These are phyloP conservation scores for Vitis labrusca DNA, from an alignment of 164 flowering plant species.

Conservation along the genomic window DNA sequence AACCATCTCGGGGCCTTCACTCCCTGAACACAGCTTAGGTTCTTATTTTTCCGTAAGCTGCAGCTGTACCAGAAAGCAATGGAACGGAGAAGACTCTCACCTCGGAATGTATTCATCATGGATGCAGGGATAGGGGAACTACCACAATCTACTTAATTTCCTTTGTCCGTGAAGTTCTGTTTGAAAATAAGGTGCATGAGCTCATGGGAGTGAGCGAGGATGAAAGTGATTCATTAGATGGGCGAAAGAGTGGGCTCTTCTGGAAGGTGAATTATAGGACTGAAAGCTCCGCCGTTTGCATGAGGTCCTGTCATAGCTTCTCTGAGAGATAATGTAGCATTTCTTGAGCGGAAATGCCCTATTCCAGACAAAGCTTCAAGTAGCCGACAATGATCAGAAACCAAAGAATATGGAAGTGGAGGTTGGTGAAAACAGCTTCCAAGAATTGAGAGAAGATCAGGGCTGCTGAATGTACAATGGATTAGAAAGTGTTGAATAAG, in stretches of 20 bases:
- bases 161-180: conserved; percentile 47
- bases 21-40: no score
- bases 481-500: no score
- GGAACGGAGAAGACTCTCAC: no score
- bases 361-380: conserved; percentile 26
- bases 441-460: conserved; percentile 19
- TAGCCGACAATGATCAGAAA: conserved; percentile 17
- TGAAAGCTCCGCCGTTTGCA: conserved; percentile 52
- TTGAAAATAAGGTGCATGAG: conserved; percentile 65
- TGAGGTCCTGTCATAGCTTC: conserved; percentile 54
- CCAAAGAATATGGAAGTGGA: conserved; percentile 23
- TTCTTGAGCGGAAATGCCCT: conserved; percentile 57
- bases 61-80: no score
- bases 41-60: no score
- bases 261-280: conserved; percentile 54
- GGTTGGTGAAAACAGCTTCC: conserved; percentile 10
- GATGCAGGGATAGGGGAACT: conserved; percentile 63
- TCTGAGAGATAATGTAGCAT: conserved; percentile 46
- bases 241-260: conserved; percentile 41
- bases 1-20: no score
- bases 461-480: neutral
- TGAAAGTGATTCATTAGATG: conserved; percentile 45
- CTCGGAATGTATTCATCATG: no score
- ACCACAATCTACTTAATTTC: conserved; percentile 56
- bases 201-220: conserved; percentile 47